Evolutionary conservation across 2,329 filamentous ascomycete genomes (phyloP).

Genomic region (Malbranchea zuffiana): DNA sequence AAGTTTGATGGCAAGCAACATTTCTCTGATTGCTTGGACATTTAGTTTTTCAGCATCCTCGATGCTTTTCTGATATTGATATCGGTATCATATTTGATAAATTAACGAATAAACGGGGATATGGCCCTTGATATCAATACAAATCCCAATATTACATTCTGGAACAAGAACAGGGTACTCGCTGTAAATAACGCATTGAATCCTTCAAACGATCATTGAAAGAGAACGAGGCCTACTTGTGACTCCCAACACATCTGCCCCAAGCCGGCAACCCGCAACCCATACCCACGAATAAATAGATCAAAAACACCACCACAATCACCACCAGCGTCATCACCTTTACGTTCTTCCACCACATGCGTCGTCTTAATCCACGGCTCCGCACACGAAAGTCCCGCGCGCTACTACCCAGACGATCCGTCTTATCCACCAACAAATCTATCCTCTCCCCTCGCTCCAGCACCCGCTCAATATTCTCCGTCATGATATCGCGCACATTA

Average conservation of each 20-base stretch:
- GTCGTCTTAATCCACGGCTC: conserved; percentile 71
- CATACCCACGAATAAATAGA: conserved; percentile 62
- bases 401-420: conserved; percentile 76
- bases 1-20: conserved; percentile 36
- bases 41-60: background rate
- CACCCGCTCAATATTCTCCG: conserved; percentile 82
- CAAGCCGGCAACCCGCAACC: conserved; percentile 57
- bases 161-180: too few relatives aligned
- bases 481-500: conserved; percentile 86
- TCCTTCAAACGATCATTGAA: too few relatives aligned
- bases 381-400: conserved; percentile 83
- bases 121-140: too few relatives aligned
- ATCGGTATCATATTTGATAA: too few relatives aligned
- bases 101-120: too few relatives aligned
- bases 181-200: too few relatives aligned
- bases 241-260: conserved; percentile 33
- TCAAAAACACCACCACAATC: conserved; percentile 52
- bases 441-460: conserved; percentile 86
- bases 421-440: conserved; percentile 91
- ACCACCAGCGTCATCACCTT: conserved; percentile 84
- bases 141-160: too few relatives aligned
- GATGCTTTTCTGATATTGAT: too few relatives aligned
- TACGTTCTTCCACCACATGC: conserved; percentile 99
- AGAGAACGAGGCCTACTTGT: too few relatives aligned
- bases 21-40: too few relatives aligned